These are phyloP conservation scores for Vaccinium myrtillus DNA, from an alignment of 148 eudicot genomes.

Conservation along the genomic window DNA sequence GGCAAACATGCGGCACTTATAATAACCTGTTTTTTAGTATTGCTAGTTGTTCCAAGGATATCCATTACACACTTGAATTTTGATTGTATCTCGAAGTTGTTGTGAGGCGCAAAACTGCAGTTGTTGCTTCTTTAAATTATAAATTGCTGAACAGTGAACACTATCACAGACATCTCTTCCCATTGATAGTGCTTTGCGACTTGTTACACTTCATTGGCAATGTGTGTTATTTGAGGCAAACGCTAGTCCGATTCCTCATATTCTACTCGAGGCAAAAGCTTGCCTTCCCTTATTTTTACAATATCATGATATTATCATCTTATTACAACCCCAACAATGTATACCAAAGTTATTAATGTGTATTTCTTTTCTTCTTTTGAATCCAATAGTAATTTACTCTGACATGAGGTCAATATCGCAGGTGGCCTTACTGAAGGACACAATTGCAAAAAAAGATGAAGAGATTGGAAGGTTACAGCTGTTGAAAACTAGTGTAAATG, in stretches of 20 bases:
- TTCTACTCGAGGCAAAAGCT: neutral
- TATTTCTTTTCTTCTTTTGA: neutral
- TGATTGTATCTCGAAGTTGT: neutral
- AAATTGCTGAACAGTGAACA: neutral
- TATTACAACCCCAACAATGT: neutral
- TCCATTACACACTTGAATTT: neutral
- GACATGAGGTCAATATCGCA: constrained; percentile 23
- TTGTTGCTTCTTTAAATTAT: neutral
- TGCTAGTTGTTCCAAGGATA: neutral
- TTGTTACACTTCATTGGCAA: neutral
- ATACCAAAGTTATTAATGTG: neutral
- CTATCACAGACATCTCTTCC: neutral
- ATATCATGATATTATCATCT: neutral
- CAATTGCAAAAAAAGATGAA: constrained; percentile 71
- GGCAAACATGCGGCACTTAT: neutral
- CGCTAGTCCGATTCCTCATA: neutral
- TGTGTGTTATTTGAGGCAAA: neutral
- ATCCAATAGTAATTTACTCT: neutral
- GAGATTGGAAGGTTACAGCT: constrained; percentile 63
- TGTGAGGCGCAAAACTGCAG: neutral
- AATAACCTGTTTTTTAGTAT: neutral
- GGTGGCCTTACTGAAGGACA: constrained; percentile 71
- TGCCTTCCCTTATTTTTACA: neutral
- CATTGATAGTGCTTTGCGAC: too few relatives aligned
- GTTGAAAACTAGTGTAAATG: constrained; percentile 41